Percentiles rank a stretch among this genome's conserved stretches.
Evolutionary conservation across 2,329 filamentous ascomycete genomes (phyloP).

Genomic region (Phialocephala sp.): DNA sequence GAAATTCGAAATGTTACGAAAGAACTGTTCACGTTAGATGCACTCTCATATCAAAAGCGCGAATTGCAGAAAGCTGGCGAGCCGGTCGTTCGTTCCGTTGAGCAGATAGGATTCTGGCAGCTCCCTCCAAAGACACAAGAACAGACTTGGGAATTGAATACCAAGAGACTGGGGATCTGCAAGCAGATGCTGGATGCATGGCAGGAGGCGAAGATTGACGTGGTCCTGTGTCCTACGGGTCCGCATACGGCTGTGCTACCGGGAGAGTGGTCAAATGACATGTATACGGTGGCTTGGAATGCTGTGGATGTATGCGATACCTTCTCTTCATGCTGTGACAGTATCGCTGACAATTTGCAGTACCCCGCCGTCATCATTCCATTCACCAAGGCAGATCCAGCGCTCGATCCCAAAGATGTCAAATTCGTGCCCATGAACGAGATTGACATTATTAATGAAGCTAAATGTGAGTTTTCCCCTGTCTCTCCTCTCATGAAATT

Average conservation of each 20-base stretch:
- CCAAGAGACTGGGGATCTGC: slow-evolving; percentile 42
- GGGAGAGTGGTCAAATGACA: slow-evolving; percentile 44
- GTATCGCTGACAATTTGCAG: slow-evolving; percentile 25
- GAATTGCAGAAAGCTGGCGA: slow-evolving; percentile 43
- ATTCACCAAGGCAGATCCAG: slow-evolving; percentile 41
- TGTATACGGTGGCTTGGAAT: slow-evolving; percentile 47
- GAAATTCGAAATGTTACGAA: slow-evolving; percentile 42
- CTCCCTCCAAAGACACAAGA: slow-evolving; percentile 43
- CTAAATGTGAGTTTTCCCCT: slow-evolving; percentile 38
- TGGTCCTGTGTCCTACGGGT: slow-evolving; percentile 41
- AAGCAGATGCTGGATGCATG: slow-evolving; percentile 46
- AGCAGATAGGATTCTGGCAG: slow-evolving; percentile 45
- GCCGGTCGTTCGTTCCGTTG: slow-evolving; percentile 43
- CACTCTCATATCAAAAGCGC: slow-evolving; percentile 44
- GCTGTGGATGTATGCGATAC: slow-evolving; percentile 41
- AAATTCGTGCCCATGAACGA: slow-evolving; percentile 39
- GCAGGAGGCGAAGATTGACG: slow-evolving; percentile 43
- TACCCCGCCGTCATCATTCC: slow-evolving; percentile 45
- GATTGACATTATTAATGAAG: slow-evolving; percentile 39
- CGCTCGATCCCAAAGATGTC: slow-evolving; percentile 38
- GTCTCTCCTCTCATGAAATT: not conserved
- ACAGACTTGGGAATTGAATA: slow-evolving; percentile 45
- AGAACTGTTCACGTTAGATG: slow-evolving; percentile 46
- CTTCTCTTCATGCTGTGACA: not conserved
- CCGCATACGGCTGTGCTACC: slow-evolving; percentile 44